Evolutionary conservation across 208 protist genomes (phyloP).

Genomic region (Acanthamoeba quina): DNA sequence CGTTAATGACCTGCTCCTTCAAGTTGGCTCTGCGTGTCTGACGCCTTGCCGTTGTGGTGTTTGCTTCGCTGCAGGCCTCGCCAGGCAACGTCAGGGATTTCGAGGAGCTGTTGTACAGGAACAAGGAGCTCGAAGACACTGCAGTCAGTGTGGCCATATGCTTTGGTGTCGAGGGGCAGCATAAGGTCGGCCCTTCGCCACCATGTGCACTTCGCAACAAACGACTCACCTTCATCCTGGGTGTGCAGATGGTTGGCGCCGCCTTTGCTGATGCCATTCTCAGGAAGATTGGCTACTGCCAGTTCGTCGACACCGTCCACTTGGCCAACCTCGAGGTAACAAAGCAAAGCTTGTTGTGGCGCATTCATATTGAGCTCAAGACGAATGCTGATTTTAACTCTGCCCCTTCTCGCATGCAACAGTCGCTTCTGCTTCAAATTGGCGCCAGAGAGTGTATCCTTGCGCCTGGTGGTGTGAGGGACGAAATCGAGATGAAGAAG

Average conservation of each 20-base stretch:
- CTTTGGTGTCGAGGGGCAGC: constrained; percentile 29
- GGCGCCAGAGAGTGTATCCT: constrained; percentile 70
- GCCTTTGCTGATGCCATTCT: constrained; percentile 72
- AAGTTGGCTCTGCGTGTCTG: not conserved
- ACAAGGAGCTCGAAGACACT: constrained; percentile 48
- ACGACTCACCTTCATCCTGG: not conserved
- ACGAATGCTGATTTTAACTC: not conserved
- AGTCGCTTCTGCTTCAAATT: constrained; percentile 68
- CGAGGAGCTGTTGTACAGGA: constrained; percentile 83
- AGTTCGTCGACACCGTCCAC: constrained; percentile 63
- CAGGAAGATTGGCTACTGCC: constrained; percentile 46
- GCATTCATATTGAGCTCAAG: not conserved
- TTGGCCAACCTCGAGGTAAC: constrained; percentile 68
- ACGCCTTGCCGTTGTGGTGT: not conserved
- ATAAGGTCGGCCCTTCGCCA: not conserved
- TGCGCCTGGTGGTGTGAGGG: not conserved
- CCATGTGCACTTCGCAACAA: not conserved
- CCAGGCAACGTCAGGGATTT: constrained; percentile 88
- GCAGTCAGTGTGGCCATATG: constrained; percentile 85
- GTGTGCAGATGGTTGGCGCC: constrained; percentile 28
- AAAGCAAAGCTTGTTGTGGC: not conserved
- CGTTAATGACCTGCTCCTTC: not conserved
- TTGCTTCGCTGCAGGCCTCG: constrained; percentile 71
- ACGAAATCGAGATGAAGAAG: constrained; percentile 67
- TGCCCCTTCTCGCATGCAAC: not conserved